phyloP scores from a whole-genome alignment of 2,329 filamentous ascomycete species.

The Sclerotiophoma versabilis region DNA sequence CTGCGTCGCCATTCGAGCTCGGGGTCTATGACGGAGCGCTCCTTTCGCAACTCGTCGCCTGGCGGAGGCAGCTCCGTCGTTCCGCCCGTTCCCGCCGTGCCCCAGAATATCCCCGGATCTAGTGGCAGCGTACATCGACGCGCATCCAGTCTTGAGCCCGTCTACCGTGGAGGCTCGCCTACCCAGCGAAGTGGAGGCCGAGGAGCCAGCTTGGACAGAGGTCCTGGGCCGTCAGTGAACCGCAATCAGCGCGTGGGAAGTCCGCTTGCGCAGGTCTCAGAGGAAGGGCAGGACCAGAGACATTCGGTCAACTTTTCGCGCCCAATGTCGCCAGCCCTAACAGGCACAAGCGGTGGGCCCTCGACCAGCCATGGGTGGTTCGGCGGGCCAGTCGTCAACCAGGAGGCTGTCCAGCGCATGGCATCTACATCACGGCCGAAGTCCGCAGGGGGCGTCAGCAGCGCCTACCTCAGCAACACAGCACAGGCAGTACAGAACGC shows the following conservation, averaged over 20 bases:
- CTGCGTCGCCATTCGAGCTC: slow-evolving; percentile 65
- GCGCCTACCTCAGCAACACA: slow-evolving; percentile 28
- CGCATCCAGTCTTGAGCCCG: slow-evolving; percentile 60
- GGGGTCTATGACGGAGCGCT: slow-evolving; percentile 86
- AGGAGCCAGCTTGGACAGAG: slow-evolving; percentile 53
- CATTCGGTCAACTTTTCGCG: slow-evolving; percentile 63
- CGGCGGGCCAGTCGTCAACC: slow-evolving; percentile 45
- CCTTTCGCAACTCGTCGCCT: slow-evolving; percentile 77
- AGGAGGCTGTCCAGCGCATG: slow-evolving; percentile 40
- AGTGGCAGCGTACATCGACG: slow-evolving; percentile 40
- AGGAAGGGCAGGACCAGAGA: slow-evolving; percentile 53
- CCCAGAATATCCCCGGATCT: slow-evolving; percentile 54
- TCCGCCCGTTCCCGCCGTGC: slow-evolving; percentile 80
- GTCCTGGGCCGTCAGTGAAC: slow-evolving; percentile 22
- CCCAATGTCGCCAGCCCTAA: slow-evolving; percentile 54
- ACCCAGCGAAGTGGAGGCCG: slow-evolving; percentile 46
- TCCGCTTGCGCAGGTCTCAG: slow-evolving; percentile 51
- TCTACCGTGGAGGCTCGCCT: slow-evolving; percentile 56
- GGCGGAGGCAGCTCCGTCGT: slow-evolving; percentile 48
- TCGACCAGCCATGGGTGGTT: slow-evolving; percentile 48
- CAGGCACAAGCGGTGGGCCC: slow-evolving; percentile 17
- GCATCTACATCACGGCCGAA: slow-evolving; percentile 36
- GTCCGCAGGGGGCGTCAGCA: slow-evolving; percentile 32
- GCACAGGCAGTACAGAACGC: slow-evolving; percentile 48
- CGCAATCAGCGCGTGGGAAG: slow-evolving; percentile 42